Evolutionary conservation across 2,329 filamentous ascomycete genomes (phyloP).

Genomic region (Aspergillus hiratsukae): DNA sequence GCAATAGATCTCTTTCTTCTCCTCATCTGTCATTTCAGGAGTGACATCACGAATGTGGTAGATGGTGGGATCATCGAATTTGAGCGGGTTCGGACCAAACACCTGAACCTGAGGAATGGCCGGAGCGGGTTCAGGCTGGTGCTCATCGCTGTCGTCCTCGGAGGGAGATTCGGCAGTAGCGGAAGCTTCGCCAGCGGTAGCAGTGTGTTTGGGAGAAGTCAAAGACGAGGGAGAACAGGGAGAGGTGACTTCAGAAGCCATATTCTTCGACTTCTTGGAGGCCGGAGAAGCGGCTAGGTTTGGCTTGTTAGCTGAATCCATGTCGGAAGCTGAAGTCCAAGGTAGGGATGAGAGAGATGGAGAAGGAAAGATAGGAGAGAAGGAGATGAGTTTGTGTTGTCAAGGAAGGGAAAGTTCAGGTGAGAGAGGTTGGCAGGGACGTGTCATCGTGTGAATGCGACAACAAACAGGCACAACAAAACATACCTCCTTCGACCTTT

Average conservation of each 20-base stretch:
- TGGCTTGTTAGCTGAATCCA: conserved; percentile 9
- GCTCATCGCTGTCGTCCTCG: conserved; percentile 52
- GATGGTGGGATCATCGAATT: conserved; percentile 84
- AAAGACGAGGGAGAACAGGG: conserved; percentile 40
- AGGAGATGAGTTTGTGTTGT: conserved; percentile 6
- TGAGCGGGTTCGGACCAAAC: conserved; percentile 87
- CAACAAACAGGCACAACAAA: not conserved
- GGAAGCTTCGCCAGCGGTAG: conserved; percentile 53
- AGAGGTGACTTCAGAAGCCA: conserved; percentile 34
- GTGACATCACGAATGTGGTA: conserved; percentile 82
- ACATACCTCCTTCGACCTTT: conserved; percentile 51
- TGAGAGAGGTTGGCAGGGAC: not conserved
- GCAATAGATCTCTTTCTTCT: conserved; percentile 81
- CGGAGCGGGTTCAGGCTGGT: conserved; percentile 58
- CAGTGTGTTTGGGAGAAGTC: conserved; percentile 39
- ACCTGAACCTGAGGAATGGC: conserved; percentile 70
- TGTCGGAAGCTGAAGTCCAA: not conserved
- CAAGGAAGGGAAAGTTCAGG: conserved; percentile 9
- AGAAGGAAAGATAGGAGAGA: not conserved
- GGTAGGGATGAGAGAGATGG: not conserved
- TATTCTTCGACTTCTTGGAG: conserved; percentile 36
- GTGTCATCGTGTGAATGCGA: not conserved
- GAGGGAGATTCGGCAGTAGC: conserved; percentile 62
- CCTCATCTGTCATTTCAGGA: conserved; percentile 74
- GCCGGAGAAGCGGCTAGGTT: conserved; percentile 31